Evolutionary conservation across 805 yeast genomes (phyloP), one percentile per base, ranked within the genome.

Genomic region (Ogataea sp.): DNA sequence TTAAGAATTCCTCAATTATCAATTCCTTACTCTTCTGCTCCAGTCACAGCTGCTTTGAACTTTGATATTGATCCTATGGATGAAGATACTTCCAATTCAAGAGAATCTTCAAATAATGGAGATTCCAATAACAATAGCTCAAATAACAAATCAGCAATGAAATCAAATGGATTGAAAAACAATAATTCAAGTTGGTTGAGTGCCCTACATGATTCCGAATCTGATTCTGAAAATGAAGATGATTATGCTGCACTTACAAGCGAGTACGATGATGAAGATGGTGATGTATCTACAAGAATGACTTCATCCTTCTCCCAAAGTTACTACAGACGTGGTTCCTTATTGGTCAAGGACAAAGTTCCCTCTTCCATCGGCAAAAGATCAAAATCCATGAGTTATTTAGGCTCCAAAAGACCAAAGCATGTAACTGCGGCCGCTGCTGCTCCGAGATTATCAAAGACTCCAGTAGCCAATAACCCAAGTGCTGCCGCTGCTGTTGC

Each of bases 381-480:
- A 49, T 78, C 85, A 13, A 79, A 79, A 54, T 78, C 84, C 14
- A 68, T 75, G 76, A 73, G 81, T 28, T 76, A 72, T 49, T 59
- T 78, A 40, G 65, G 71, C 35, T 61, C 66, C 44, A 78, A 78
- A 56, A 73, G 71, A 55, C 61, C 69, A 34, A 63, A 59, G 23
- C 67, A 65, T 42, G 55, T 80, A 34, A 82, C 90, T 13, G 86
- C 86, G 16, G 90, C 90, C 18, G 88, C 88, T 11, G 87, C 86
- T 20, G 85, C 90, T 26, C 93, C 93, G 41, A 68, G 90, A 51
- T 73, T 82, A 10, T 80, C 87, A n/a, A 74, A 76, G 46, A 66
- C 73, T 26, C 71, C 79, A 4, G 61, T 73, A 39, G 67, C 76
- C 6, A 77, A 72, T 43, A 65, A 77, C 29, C 78, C 83, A 10